Percentiles rank a stretch among this genome's conserved stretches.
phyloP scores from a whole-genome alignment of 495 filamentous ascomycete species.

The Trichodelitschia bisporula region DNA sequence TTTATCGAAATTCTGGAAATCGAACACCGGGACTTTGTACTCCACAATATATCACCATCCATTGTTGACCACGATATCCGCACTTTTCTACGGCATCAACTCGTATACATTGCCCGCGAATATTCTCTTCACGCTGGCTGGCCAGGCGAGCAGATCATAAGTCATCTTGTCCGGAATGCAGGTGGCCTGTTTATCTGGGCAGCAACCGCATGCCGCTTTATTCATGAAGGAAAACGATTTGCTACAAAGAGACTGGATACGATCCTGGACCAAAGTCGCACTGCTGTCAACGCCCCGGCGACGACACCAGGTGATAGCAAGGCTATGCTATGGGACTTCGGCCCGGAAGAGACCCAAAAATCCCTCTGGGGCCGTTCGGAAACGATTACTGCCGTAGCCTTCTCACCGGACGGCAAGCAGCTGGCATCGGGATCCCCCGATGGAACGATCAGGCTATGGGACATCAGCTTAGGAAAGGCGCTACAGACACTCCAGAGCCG shows the following conservation, averaged over 20 bases:
- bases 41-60: conserved; percentile 9
- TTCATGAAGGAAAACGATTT: background rate
- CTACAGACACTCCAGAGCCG: conserved; percentile 1
- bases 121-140: background rate
- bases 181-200: conserved; percentile 1
- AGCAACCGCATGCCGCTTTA: background rate
- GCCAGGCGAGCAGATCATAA: background rate
- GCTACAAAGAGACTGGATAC: background rate
- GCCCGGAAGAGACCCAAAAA: too few relatives aligned
- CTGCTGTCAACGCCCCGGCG: too few relatives aligned
- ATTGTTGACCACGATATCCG: conserved; percentile 7
- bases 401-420: conserved; percentile 1
- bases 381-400: background rate
- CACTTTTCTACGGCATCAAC: conserved; percentile 1
- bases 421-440: conserved; percentile 1
- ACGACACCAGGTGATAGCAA: too few relatives aligned
- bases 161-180: background rate
- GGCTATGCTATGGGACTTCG: too few relatives aligned
- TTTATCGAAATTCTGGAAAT: conserved; percentile 5
- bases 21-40: conserved; percentile 6
- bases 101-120: background rate
- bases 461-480: background rate
- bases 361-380: conserved; percentile 1
- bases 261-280: background rate
- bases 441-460: background rate